phyloP scores from a whole-genome alignment of 257 asterid genomes.

The Handroanthus guayacan region DNA sequence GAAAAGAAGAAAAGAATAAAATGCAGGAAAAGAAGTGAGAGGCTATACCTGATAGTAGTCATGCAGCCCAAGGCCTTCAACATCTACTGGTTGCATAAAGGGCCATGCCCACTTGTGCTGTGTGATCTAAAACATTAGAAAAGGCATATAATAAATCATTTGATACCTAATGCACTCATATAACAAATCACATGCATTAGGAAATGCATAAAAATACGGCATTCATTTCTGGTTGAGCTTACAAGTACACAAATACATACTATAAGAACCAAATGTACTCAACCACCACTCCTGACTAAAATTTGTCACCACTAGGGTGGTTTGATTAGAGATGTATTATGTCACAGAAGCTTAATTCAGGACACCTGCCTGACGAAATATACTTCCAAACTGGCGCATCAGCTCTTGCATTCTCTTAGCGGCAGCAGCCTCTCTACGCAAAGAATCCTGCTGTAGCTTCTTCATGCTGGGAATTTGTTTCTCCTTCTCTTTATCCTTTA shows the following conservation, averaged over 20 bases:
- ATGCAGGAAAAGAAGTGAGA: background rate
- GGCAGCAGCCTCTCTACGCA: conserved; percentile 89
- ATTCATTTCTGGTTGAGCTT: background rate
- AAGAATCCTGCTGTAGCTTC: conserved; percentile 87
- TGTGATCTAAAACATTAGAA: conserved; percentile 66
- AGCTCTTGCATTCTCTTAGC: conserved; percentile 98
- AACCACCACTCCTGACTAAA: background rate
- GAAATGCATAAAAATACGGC: conserved; percentile 17
- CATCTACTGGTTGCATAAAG: conserved; percentile 97
- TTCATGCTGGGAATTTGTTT: conserved; percentile 77
- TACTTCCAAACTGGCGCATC: conserved; percentile 90
- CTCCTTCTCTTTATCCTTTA: conserved; percentile 72
- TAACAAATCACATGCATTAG: background rate
- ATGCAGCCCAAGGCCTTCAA: conserved; percentile 88
- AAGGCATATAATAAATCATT: conserved; percentile 32
- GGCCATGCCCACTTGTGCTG: conserved; percentile 99
- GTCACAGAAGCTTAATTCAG: conserved; percentile 33
- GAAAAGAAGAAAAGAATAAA: too few species aligned
- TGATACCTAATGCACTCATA: conserved; percentile 10
- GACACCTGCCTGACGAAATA: conserved; percentile 83
- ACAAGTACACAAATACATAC: background rate
- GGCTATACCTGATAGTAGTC: conserved; percentile 80
- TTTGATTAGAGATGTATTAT: background rate
- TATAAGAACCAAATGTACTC: background rate
- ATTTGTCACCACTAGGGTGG: background rate